These are phyloP conservation scores for Besnoitia besnoiti DNA, from an alignment of 169 alveolate species.

Conservation along the genomic window DNA sequence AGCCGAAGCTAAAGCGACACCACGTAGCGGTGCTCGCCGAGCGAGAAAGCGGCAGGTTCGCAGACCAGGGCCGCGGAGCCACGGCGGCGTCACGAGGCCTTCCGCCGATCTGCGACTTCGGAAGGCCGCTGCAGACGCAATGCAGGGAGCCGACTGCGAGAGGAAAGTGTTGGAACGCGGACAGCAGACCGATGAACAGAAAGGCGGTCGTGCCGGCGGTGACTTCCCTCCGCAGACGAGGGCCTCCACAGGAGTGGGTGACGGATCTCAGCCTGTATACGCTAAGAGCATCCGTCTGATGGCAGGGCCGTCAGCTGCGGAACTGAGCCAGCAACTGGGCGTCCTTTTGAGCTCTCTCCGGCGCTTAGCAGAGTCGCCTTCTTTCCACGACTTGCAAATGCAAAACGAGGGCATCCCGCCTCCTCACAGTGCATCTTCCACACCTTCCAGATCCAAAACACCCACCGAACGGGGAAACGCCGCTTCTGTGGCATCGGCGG, in stretches of 20 bases:
- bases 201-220: background rate
- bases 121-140: background rate
- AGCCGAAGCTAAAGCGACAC: background rate
- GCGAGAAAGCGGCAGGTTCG: background rate
- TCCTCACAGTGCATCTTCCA: background rate
- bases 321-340: constrained; percentile 10
- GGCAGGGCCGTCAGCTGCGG: constrained; percentile 24
- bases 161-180: background rate
- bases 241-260: background rate
- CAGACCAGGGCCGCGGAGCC: background rate
- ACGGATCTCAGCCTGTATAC: background rate
- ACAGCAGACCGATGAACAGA: background rate
- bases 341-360: background rate
- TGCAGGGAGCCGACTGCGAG: background rate
- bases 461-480: background rate
- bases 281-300: background rate
- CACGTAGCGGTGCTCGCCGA: background rate
- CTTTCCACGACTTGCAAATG: constrained; percentile 31
- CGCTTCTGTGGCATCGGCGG: background rate
- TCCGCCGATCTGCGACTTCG: background rate
- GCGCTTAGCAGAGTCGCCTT: background rate
- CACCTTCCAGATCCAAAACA: background rate
- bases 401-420: background rate
- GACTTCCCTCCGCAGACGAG: background rate
- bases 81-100: background rate